Conservation (phyloP, 345 rosid species). For the Trapa bicornis region DNA sequence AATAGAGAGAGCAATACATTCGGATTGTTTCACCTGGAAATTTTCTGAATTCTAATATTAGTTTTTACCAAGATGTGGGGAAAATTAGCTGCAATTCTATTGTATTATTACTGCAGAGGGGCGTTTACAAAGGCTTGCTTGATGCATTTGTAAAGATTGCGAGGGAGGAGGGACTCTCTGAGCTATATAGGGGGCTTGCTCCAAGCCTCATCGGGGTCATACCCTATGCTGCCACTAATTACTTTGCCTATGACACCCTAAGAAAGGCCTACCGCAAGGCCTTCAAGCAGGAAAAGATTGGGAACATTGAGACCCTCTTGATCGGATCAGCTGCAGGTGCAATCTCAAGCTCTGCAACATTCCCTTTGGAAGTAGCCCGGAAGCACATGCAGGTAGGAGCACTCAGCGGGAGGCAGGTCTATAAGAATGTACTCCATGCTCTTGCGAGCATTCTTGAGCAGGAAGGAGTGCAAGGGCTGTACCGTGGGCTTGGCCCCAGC, state of each 20-base stretch:
- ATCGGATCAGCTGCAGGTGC: constrained; percentile 88
- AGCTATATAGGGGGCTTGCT: constrained; percentile 85
- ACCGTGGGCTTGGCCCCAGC: constrained; percentile 87
- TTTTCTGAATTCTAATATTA: not conserved
- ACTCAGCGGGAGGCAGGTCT: constrained; percentile 70
- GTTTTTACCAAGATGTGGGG: no score
- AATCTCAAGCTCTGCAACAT: constrained; percentile 80
- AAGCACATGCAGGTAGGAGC: constrained; percentile 99
- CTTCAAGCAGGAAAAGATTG: constrained; percentile 71
- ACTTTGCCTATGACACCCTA: constrained; percentile 79
- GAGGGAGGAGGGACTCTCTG: constrained; percentile 69
- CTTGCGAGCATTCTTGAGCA: constrained; percentile 64
- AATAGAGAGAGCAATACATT: not conserved
- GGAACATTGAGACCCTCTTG: constrained; percentile 76
- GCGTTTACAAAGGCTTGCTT: constrained; percentile 54
- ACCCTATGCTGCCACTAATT: constrained; percentile 87
- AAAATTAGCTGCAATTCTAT: not conserved
- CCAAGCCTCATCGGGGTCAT: constrained; percentile 94
- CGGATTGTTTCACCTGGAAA: not conserved
- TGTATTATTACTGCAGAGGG: constrained; percentile 43
- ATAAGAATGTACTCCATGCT: constrained; percentile 77
- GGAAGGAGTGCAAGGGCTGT: constrained; percentile 74
- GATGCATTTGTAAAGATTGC: constrained; percentile 73
- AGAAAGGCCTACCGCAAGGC: constrained; percentile 53
- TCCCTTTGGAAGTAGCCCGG: constrained; percentile 93